Evolutionary conservation across 2,329 filamentous ascomycete species (phyloP), one percentile per base, ranked within the genome.

Genomic region (Bipolaris gigantea): DNA sequence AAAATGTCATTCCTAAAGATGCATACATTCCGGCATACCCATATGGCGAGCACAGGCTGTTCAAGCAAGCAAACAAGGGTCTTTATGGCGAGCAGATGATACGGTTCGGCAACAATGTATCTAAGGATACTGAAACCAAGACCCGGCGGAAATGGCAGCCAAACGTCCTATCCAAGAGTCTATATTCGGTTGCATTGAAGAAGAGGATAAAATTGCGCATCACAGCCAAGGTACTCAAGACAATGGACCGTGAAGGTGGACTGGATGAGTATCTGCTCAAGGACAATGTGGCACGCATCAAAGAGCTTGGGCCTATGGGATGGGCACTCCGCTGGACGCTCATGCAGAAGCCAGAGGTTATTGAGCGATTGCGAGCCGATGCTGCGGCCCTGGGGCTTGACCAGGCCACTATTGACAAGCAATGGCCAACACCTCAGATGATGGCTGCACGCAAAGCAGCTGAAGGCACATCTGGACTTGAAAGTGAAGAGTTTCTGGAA

Each of bases 191-290:
- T 8, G 77, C 83, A 0, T 77, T 94, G 53, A 79, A 81, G 59
- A 81, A 81, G 59, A 83, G 80, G 65, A 79, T 94, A 50, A 85
- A 86, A 72, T 81, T 89, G 35, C 82, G 86, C 57, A 79, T 93
- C 53, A 90, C 87, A 6, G 81, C 88, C 36, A 82, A 84, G 52
- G 89, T 91, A 23, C 80, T 81, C 55, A 71, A 77, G 58, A 80
- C 75, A 33, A 89, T 97, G 70, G 86, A 90, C 71, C 93, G 92
- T 72, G 85, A 88, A 58, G 93, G 93, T 55, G 92, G 94, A 7
- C 81, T 99, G 60, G 94, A 99, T 75, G 86, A 92, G 69, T 99
- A 99, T 77, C 80, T 99, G 41, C 80, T 96, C 38, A 92, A 91
- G 63, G 83, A 86, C 72, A 94, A 91, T 77, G 80, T 88, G 15